Evolutionary conservation across 139 green algal genomes (phyloP).

Genomic region (Coccomyxa sp.): DNA sequence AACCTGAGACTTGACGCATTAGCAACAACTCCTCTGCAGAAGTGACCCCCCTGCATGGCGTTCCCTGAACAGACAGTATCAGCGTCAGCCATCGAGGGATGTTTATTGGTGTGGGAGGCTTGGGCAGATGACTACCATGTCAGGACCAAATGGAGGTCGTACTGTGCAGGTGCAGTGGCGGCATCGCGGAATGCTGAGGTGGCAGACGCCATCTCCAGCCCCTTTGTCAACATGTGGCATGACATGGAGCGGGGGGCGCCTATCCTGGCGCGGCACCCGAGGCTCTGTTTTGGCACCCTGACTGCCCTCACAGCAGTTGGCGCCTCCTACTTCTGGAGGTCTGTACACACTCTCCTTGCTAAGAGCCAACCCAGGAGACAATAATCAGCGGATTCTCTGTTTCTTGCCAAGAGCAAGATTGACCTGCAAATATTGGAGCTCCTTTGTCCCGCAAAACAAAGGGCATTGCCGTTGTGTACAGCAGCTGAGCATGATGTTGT

Average conservation of each 20-base stretch:
- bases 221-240: conserved; percentile 16
- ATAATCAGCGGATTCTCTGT: not conserved
- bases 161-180: conserved; percentile 17
- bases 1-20: not conserved
- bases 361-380: not conserved
- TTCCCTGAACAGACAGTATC: no score
- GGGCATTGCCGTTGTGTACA: not conserved
- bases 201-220: conserved; percentile 19
- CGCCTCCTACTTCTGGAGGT: conserved; percentile 35
- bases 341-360: not conserved
- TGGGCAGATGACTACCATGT: no score
- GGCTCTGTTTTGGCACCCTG: conserved; percentile 20
- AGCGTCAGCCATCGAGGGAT: no score
- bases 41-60: no score
- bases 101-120: no score
- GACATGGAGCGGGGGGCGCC: conserved; percentile 32
- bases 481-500: not conserved
- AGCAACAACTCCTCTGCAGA: not conserved
- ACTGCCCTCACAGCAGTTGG: conserved; percentile 17
- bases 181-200: conserved; percentile 36
- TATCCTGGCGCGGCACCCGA: conserved; percentile 28
- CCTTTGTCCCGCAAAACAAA: no score
- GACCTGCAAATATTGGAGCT: no score
- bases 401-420: not conserved
- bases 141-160: no score